Evolutionary conservation across 305 asterid species (phyloP).

Genomic region (Euphrasia arctica): DNA sequence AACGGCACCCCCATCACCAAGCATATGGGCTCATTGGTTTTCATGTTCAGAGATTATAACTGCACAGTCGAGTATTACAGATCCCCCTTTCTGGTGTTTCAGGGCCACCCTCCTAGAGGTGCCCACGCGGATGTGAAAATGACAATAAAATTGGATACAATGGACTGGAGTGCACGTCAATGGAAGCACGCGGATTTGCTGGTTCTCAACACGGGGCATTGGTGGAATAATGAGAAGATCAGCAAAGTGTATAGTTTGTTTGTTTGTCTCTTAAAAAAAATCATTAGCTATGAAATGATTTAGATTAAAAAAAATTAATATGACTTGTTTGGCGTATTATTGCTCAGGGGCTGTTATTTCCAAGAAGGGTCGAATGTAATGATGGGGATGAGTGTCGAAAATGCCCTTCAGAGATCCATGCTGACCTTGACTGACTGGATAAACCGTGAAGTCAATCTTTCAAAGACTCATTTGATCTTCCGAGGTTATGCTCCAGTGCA

Average conservation of each 20-base stretch:
- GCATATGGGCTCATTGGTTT: background rate
- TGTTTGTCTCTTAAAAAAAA: background rate
- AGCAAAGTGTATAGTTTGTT: constrained; percentile 49
- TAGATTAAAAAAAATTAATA: no score
- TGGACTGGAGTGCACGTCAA: constrained; percentile 76
- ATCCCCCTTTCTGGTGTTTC: constrained; percentile 83
- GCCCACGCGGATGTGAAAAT: constrained; percentile 50
- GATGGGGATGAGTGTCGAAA: constrained; percentile 64
- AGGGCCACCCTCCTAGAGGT: constrained; percentile 64
- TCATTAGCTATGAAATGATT: no score
- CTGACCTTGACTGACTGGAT: constrained; percentile 64
- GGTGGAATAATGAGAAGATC: constrained; percentile 96
- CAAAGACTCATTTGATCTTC: constrained; percentile 69
- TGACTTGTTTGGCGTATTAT: constrained; percentile 11
- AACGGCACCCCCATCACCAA: constrained; percentile 1
- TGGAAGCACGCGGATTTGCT: constrained; percentile 82
- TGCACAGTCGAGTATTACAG: constrained; percentile 83
- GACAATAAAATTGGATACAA: constrained; percentile 65
- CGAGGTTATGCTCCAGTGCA: constrained; percentile 91
- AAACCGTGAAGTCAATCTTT: constrained; percentile 49
- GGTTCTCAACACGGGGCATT: constrained; percentile 86
- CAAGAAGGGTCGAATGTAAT: constrained; percentile 63
- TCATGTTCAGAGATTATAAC: constrained; percentile 43
- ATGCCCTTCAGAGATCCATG: constrained; percentile 55
- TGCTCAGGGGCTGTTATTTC: constrained; percentile 83